Base-by-base conservation (phyloP, 176 grass and related monocot genomes). In the Carex scoparia region DNA sequence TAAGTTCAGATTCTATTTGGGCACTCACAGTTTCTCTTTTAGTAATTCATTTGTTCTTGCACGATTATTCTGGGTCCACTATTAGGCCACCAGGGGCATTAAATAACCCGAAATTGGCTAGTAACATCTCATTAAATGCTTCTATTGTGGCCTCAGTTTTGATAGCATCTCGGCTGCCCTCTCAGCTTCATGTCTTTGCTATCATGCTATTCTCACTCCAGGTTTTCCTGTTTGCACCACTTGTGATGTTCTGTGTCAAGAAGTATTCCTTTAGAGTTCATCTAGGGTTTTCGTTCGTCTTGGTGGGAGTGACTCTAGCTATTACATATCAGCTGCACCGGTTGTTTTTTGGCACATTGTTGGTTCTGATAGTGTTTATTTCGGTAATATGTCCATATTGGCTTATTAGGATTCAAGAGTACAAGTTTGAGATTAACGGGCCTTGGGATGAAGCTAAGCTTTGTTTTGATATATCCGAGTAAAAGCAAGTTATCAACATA, bases 401-500 rank as follows among this genome's bases (percentile, higher is more conserved):
- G 97, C 97, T 99, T 87, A 89, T 95, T 79, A 99, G 90, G 78
- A 92, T 99, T 86, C 97, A 96, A 59, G 91, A 94, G 81, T 99
- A 99, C 87, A 99, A 99, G 84, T 99, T 99, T 89, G 97, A 99
- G 88, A 99, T 95, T 72, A 99, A 99, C 83, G 93, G 97, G 38
- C 93, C 93, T 18, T 95, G 97, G 93, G 88, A 96, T 80, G 97
- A 95, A 92, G 97, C 97, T 79, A 96, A 99, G 66, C 93, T 99
- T 49, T 96, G 97, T 87, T 99, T 95, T 88, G 93, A 99, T 89
- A 96, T 96, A 74, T 91, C 90, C 12, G 91, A 95, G 81, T 94
- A 58, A 15, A 56, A 57, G 68, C 82, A 15, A 15, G 7, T 79
- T 30, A 3, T 61, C 51, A 56, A 14, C 54, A 37, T 75, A 18